phyloP scores from a whole-genome alignment of 306 rosid genomes.

The Acacia acuminata region DNA sequence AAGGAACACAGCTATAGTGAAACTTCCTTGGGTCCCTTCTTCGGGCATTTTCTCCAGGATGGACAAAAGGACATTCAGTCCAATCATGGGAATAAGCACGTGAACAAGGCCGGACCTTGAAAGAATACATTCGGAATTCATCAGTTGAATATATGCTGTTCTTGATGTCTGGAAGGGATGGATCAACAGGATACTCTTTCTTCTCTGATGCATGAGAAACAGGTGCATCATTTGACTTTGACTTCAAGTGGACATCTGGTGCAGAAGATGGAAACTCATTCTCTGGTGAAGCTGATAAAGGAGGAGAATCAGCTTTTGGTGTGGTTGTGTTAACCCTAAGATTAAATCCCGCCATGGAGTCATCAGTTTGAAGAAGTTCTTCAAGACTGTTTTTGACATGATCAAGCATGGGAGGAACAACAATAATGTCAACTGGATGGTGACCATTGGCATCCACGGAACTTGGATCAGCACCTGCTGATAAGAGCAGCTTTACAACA shows the following conservation, averaged over 20 bases:
- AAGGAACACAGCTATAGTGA: constrained; percentile 78
- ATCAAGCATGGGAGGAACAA: constrained; percentile 53
- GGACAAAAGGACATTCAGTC: constrained; percentile 84
- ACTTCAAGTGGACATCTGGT: constrained; percentile 49
- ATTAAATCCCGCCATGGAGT: constrained; percentile 39
- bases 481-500: constrained; percentile 59
- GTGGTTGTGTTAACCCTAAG: constrained; percentile 36
- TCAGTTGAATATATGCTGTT: constrained; percentile 73
- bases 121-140: constrained; percentile 78
- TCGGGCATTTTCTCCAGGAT: constrained; percentile 80
- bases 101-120: constrained; percentile 80
- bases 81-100: constrained; percentile 85
- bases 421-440: constrained; percentile 54
- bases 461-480: constrained; percentile 66
- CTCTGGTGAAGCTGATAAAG: constrained; percentile 51
- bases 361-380: constrained; percentile 52
- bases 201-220: constrained; percentile 53
- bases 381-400: constrained; percentile 45
- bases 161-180: constrained; percentile 76
- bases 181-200: constrained; percentile 73
- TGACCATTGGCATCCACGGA: constrained; percentile 59
- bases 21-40: constrained; percentile 84
- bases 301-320: constrained; percentile 48
- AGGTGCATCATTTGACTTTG: constrained; percentile 42
- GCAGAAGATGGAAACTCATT: constrained; percentile 51